Evolutionary conservation across 2,329 filamentous ascomycete species (phyloP).

Genomic region (Colletotrichum incanum): DNA sequence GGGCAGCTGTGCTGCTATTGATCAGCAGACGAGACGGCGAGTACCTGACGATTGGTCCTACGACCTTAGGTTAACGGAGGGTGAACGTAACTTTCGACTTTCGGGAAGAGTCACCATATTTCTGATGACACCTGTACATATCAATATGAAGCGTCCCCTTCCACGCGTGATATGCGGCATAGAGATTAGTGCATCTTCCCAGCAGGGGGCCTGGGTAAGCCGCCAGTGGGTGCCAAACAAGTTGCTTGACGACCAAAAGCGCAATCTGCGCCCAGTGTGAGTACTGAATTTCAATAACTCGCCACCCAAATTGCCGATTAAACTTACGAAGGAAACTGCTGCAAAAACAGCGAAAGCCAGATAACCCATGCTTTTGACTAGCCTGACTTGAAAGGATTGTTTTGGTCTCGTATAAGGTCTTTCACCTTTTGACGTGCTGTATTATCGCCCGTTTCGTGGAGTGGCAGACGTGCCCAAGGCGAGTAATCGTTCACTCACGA

Average conservation of each 20-base stretch:
- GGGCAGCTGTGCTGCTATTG: slow-evolving; percentile 37
- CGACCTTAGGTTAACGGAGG: slow-evolving; percentile 24
- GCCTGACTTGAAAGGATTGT: background rate
- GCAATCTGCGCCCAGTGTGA: background rate
- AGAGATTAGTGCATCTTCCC: slow-evolving; percentile 34
- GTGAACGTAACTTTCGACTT: background rate
- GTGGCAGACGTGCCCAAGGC: background rate
- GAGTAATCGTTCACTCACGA: background rate
- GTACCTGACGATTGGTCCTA: slow-evolving; percentile 47
- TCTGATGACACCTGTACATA: slow-evolving; percentile 53
- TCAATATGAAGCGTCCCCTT: slow-evolving; percentile 54
- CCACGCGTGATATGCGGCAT: slow-evolving; percentile 53
- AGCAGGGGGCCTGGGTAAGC: slow-evolving; percentile 23
- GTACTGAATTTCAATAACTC: background rate
- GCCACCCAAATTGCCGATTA: background rate
- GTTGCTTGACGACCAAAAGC: background rate
- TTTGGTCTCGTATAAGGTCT: background rate
- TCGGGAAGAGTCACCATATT: slow-evolving; percentile 47
- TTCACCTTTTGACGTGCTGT: background rate
- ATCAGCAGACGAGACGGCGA: slow-evolving; percentile 47
- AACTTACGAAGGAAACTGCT: slow-evolving; percentile 6
- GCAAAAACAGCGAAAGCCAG: background rate
- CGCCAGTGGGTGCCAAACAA: slow-evolving; percentile 26
- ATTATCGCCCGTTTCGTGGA: background rate
- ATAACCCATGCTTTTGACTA: slow-evolving; percentile 7